These are phyloP conservation scores for Erythrophleum fordii DNA, from an alignment of 306 rosid species.

Conservation along the genomic window DNA sequence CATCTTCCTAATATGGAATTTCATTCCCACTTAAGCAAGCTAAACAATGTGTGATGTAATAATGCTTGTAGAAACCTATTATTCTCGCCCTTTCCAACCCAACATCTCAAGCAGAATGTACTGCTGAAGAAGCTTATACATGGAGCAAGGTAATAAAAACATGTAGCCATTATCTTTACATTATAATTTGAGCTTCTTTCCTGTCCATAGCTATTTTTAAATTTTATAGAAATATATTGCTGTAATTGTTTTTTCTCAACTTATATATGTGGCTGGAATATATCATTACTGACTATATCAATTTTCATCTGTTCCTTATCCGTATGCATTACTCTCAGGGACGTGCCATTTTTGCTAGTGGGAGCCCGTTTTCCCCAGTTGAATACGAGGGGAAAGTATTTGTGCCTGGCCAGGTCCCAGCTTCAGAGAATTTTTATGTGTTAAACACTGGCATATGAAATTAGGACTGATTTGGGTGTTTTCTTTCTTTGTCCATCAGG, in stretches of 20 bases:
- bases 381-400: slow-evolving; percentile 69
- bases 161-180: neutral
- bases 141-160: slow-evolving; percentile 51
- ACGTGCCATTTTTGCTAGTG: slow-evolving; percentile 86
- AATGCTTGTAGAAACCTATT: slow-evolving; percentile 49
- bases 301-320: neutral
- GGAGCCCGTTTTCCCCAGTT: slow-evolving; percentile 86
- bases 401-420: slow-evolving; percentile 88
- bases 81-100: slow-evolving; percentile 61
- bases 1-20: slow-evolving; percentile 15
- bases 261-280: neutral
- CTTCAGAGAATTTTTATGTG: slow-evolving; percentile 27
- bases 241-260: neutral
- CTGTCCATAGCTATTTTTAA: neutral
- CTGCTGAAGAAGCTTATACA: slow-evolving; percentile 57
- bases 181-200: neutral
- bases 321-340: slow-evolving; percentile 53
- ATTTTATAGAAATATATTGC: neutral
- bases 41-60: slow-evolving; percentile 5
- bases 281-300: neutral
- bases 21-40: neutral
- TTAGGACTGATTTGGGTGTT: slow-evolving; percentile 37
- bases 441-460: neutral
- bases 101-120: slow-evolving; percentile 60
- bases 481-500: slow-evolving; percentile 49